Conservation (phyloP, 148 eudicot species). For the Diospyros lotus region DNA sequence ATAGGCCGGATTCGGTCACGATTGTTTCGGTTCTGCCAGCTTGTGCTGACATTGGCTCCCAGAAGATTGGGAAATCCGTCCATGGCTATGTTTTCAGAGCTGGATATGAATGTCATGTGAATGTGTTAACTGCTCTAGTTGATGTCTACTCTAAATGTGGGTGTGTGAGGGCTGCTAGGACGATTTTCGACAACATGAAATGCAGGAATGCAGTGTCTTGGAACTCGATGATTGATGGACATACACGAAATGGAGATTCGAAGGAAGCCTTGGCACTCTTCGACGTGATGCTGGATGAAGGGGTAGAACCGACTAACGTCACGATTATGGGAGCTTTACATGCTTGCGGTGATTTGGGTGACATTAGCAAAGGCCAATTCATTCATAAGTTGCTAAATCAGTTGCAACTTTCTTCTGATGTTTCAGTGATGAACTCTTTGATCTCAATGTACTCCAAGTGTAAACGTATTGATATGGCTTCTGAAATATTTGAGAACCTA, state of each 20-base stretch:
- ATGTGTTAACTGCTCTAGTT: slow-evolving; percentile 68
- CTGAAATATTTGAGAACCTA: slow-evolving; percentile 44
- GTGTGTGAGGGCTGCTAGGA: slow-evolving; percentile 41
- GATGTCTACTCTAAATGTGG: slow-evolving; percentile 82
- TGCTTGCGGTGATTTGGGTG: slow-evolving; percentile 65
- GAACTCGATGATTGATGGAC: slow-evolving; percentile 86
- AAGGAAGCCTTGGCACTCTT: slow-evolving; percentile 62
- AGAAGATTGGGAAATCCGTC: slow-evolving; percentile 43
- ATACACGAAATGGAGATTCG: slow-evolving; percentile 52
- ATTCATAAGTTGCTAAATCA: slow-evolving; percentile 40
- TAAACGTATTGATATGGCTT: slow-evolving; percentile 54
- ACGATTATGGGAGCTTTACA: slow-evolving; percentile 69
- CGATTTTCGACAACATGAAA: slow-evolving; percentile 54
- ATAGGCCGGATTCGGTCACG: slow-evolving; percentile 54
- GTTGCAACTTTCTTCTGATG: slow-evolving; percentile 42
- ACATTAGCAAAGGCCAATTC: slow-evolving; percentile 48
- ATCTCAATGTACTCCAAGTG: slow-evolving; percentile 89
- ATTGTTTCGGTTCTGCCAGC: slow-evolving; percentile 61
- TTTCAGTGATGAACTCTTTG: slow-evolving; percentile 66
- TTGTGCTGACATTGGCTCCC: slow-evolving; percentile 40
- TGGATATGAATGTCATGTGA: slow-evolving; percentile 49
- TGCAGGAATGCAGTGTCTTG: slow-evolving; percentile 66
- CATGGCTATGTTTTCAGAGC: slow-evolving; percentile 61
- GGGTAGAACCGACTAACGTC: slow-evolving; percentile 63
- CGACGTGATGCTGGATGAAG: slow-evolving; percentile 58